Evolutionary conservation across 441 rosid species (phyloP).

Genomic region (Jatropha podagrica): DNA sequence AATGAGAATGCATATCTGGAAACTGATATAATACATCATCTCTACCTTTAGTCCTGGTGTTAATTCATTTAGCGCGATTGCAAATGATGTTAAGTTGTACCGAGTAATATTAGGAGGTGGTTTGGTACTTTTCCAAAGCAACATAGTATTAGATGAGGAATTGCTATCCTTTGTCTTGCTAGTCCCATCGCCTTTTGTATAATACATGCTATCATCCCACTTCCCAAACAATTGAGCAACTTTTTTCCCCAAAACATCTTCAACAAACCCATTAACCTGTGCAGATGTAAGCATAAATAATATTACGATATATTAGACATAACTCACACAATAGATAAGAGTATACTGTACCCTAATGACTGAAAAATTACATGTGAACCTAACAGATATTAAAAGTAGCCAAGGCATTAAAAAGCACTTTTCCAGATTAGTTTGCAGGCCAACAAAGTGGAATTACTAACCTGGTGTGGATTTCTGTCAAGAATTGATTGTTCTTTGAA

Average conservation of each 20-base stretch:
- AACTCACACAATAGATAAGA: conserved; percentile 3
- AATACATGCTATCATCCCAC: conserved; percentile 90
- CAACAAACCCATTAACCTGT: conserved; percentile 75
- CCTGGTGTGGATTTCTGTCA: conserved; percentile 94
- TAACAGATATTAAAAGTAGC: not conserved
- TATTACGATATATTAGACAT: not conserved
- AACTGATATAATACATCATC: conserved; percentile 34
- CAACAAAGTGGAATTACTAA: conserved; percentile 22
- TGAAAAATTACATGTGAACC: conserved; percentile 3
- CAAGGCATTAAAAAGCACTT: conserved; percentile 4
- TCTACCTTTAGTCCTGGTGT: conserved; percentile 87
- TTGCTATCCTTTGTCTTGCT: conserved; percentile 55
- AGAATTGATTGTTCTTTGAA: conserved; percentile 90
- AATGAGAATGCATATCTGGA: conserved; percentile 26
- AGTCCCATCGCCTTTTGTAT: conserved; percentile 44
- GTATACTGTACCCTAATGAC: not conserved
- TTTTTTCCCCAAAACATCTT: conserved; percentile 65
- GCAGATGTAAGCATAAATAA: not conserved
- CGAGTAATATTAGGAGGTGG: conserved; percentile 80
- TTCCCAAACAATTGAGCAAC: conserved; percentile 73
- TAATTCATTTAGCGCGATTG: conserved; percentile 83
- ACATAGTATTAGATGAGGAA: conserved; percentile 48
- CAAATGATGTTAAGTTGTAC: conserved; percentile 92
- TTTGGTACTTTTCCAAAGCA: conserved; percentile 79
- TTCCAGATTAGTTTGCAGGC: not conserved